These are phyloP conservation scores for Colletotrichum sp. DNA, from an alignment of 2,329 filamentous ascomycete species.

Conservation along the genomic window DNA sequence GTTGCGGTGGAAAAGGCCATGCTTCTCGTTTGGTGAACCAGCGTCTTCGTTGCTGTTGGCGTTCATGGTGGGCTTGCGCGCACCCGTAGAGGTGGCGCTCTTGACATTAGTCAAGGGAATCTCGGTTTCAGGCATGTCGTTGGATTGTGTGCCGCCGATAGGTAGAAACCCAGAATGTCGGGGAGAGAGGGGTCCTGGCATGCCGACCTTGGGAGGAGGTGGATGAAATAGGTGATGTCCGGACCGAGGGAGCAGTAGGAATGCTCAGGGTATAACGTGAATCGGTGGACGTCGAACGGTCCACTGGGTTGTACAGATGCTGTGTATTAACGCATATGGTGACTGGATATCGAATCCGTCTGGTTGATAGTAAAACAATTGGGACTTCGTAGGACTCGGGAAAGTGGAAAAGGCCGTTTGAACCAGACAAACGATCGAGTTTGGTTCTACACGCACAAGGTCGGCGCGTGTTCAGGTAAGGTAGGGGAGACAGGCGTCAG, in stretches of 20 bases:
- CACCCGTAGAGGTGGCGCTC: slow-evolving; percentile 60
- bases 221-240: not conserved
- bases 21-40: slow-evolving; percentile 47
- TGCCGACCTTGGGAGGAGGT: slow-evolving; percentile 9
- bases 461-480: not conserved
- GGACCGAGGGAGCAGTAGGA: not conserved
- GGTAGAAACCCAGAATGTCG: slow-evolving; percentile 50
- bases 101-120: slow-evolving; percentile 63
- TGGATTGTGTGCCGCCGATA: slow-evolving; percentile 32
- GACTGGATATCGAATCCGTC: slow-evolving; percentile 19
- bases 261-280: not conserved
- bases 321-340: slow-evolving; percentile 4
- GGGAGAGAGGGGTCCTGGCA: slow-evolving; percentile 36
- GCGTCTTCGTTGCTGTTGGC: slow-evolving; percentile 37
- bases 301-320: not conserved
- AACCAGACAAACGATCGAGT: slow-evolving; percentile 3
- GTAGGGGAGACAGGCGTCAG: not conserved
- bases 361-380: not conserved
- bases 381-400: not conserved
- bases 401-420: not conserved
- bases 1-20: slow-evolving; percentile 43
- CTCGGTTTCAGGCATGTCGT: slow-evolving; percentile 41
- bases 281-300: not conserved
- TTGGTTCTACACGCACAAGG: not conserved
- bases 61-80: slow-evolving; percentile 50